Base-by-base conservation (phyloP, 257 asterid species). In the Parsonsia alboflavescens region DNA sequence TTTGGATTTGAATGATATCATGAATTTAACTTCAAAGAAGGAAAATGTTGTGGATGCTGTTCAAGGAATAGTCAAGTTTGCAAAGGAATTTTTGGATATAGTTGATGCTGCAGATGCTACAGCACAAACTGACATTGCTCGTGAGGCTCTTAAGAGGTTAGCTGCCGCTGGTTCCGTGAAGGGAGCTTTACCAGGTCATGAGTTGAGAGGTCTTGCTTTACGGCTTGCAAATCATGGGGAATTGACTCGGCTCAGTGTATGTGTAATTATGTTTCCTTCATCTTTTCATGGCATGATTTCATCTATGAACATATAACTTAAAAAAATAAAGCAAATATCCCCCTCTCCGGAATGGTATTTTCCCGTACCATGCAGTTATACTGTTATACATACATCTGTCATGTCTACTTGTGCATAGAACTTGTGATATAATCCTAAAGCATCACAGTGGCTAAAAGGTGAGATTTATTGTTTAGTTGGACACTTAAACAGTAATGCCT, bases 21-120 rank as follows among this genome's bases (percentile, higher is more conserved):
- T 95, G 95, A 95, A 86, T 83, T 73, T 95, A 82, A 90, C 96
- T 11, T 79, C 93, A 5, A 90, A 88, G 80, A 92, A 95, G 85
- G 99, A 92, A 81, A 85, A 87, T 77, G 85, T 92, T 75, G 96
- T 95, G 77, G 99, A 95, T 52, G 99, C 99, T 75, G 93, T 95
- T 80, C 96, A 95, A 85, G 99, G 99, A 68, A 91, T 92, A 41
- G 98, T 83, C 46, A 95, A 95, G 78, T 95, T 89, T 86, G 98
- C 97, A 8, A 90, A 87, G 86, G 99, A 95, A 87, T 95, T 92
- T 73, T 83, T 88, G 76, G 96, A 95, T 54, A 92, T 95, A 62
- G 88, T 90, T 74, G 99, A 95, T 88, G 97, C 99, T 79, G 99
- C 99, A 44, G 99, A 95, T 89, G 99, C 99, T 72, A 95, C 99